Evolutionary conservation across 208 protist genomes (phyloP), one percentile per base, ranked within the genome.

Genomic region (Giardia muris): DNA sequence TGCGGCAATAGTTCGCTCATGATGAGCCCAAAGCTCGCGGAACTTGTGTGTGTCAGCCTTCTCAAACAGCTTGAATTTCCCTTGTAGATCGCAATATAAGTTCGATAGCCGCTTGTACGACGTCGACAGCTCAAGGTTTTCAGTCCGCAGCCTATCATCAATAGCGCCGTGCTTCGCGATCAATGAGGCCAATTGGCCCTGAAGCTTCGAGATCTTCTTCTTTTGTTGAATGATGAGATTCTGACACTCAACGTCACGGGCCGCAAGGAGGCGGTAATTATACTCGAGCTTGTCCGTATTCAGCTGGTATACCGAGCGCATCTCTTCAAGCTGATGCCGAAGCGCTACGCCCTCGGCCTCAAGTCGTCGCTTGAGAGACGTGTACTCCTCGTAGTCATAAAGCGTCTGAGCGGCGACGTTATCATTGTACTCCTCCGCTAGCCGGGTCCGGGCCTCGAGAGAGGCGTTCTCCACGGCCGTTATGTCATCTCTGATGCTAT

Each of bases 281-380:
- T 90, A 90, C 30, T 90, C 87, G n/a, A 90, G 45, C 44, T 90
- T 90, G 1, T 90, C 87, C 42, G 87, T 90, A 47, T 90, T 90
- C 45, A 90, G n/a, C 2, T 47, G 1, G 48, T 90, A 90, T 4
- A 90, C 87, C 43, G 87, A 2, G 45, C 87, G 87, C 87, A 90
- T 90, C 45, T 90, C 87, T 90, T 90, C 87, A 1, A 90, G 44
- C 45, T 90, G 45, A 2, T 90, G 1, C n/a, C 43, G 43, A 22
- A 90, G 45, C 19, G 87, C 87, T 2, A 90, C 87, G 10, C 87
- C 87, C 45, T 90, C 87, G 43, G 87, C 2, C 45, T 90, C 87
- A 67, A 90, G 48, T 4, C 43, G 43, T 1, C 87, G 1, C n/a
- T 90, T 90, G 4, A 90, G 44, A 4, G 87, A 2, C 2, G 87